These are phyloP conservation scores for Trichoderma afroharzianum DNA, from an alignment of 2,329 filamentous ascomycete genomes.

Conservation along the genomic window DNA sequence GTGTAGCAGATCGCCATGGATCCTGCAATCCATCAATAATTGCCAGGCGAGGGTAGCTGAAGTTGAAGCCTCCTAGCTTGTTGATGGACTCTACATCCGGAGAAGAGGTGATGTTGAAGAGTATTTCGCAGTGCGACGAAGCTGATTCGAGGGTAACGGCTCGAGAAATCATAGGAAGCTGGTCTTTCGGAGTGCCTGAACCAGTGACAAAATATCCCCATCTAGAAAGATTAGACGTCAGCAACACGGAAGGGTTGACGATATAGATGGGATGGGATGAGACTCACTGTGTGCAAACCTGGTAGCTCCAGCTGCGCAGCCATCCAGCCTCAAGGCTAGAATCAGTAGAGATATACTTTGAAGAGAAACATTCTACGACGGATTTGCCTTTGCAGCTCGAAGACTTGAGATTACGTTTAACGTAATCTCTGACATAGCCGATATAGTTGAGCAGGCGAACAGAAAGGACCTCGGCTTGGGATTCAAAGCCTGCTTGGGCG, in stretches of 20 bases:
- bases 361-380: slow-evolving; percentile 31
- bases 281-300: slow-evolving; percentile 52
- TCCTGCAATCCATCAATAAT: slow-evolving; percentile 73
- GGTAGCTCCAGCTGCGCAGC: slow-evolving; percentile 47
- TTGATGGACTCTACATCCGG: slow-evolving; percentile 67
- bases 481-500: slow-evolving; percentile 38
- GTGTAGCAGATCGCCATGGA: slow-evolving; percentile 73
- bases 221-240: slow-evolving; percentile 32
- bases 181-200: slow-evolving; percentile 59
- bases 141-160: slow-evolving; percentile 61
- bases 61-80: slow-evolving; percentile 69
- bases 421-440: slow-evolving; percentile 37
- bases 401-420: slow-evolving; percentile 28
- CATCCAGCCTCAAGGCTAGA: slow-evolving; percentile 23
- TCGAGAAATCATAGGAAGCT: slow-evolving; percentile 69
- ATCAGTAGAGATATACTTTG: slow-evolving; percentile 23
- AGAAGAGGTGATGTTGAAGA: slow-evolving; percentile 65
- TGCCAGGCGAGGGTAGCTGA: slow-evolving; percentile 72
- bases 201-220: slow-evolving; percentile 80
- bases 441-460: slow-evolving; percentile 51
- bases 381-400: slow-evolving; percentile 25
- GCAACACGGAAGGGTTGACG: not conserved
- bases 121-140: slow-evolving; percentile 58
- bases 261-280: not conserved
- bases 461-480: slow-evolving; percentile 36